These are phyloP conservation scores for Cyclotella cryptica DNA, from an alignment of 108 stramenopile genomes.

Conservation along the genomic window DNA sequence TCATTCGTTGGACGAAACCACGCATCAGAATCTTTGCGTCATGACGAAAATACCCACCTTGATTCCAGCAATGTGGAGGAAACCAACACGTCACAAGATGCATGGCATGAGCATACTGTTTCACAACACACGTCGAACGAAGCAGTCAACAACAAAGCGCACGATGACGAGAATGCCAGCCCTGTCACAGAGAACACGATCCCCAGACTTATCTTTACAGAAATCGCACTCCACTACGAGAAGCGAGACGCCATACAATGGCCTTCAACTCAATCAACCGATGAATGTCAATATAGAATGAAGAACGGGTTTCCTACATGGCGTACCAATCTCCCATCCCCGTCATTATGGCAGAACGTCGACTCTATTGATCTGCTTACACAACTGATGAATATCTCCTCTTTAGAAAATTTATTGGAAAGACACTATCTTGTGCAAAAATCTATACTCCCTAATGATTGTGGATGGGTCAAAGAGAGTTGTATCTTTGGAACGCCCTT, in stretches of 20 bases:
- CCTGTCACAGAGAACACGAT: no score
- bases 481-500: constrained; percentile 37
- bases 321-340: constrained; percentile 33
- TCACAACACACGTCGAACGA: not conserved
- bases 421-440: constrained; percentile 14
- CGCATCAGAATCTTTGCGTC: no score
- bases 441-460: not conserved
- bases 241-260: not conserved
- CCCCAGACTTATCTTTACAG: no score
- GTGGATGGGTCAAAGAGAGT: constrained; percentile 33
- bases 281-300: constrained; percentile 12
- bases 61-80: no score
- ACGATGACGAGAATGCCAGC: no score
- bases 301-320: constrained; percentile 22
- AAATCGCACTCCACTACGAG: no score
- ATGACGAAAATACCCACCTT: no score
- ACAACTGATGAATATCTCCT: constrained; percentile 33
- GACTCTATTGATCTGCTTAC: constrained; percentile 24
- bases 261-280: constrained; percentile 1
- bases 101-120: no score
- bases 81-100: no score
- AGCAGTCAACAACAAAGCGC: not conserved
- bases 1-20: no score
- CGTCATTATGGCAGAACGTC: constrained; percentile 19
- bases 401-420: constrained; percentile 30